Percentiles rank a stretch among this genome's conserved stretches.
Evolutionary conservation across 78 protist species (phyloP).

Genomic region (Creolimax fragrantissima): DNA sequence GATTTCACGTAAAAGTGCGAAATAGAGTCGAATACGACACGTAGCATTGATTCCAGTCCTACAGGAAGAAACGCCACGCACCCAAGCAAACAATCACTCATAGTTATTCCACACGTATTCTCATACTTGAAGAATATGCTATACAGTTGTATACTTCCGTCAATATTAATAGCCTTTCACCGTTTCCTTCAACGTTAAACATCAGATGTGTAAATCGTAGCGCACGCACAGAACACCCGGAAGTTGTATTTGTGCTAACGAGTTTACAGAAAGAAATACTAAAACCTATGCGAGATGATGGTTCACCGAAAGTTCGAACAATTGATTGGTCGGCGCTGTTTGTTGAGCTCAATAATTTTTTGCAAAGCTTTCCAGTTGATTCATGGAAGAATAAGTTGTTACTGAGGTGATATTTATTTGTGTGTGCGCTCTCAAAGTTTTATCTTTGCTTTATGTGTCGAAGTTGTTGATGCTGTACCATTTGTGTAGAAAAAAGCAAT

Average conservation of each 20-base stretch:
- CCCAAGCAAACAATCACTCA: too few species aligned
- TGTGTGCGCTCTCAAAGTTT: background rate
- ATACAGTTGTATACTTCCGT: background rate
- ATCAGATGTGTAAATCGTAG: background rate
- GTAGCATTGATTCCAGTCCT: too few species aligned
- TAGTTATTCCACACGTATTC: too few species aligned
- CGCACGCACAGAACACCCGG: background rate
- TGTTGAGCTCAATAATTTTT: background rate
- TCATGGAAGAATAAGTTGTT: background rate
- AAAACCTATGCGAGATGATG: background rate
- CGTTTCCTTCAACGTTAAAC: background rate
- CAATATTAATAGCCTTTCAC: background rate
- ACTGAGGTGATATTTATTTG: background rate
- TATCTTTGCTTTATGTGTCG: background rate
- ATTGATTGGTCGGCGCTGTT: background rate
- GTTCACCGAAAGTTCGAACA: background rate
- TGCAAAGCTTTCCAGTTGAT: background rate
- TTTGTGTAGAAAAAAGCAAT: background rate
- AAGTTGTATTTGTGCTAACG: background rate
- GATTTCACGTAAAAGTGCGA: too few species aligned
- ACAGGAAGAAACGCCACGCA: too few species aligned
- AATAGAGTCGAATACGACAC: too few species aligned
- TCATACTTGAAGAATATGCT: background rate
- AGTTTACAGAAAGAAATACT: background rate
- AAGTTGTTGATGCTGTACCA: background rate